Evolutionary conservation across 2,329 filamentous ascomycete genomes (phyloP), one percentile per base, ranked within the genome.

Genomic region (Fusarium globosum): DNA sequence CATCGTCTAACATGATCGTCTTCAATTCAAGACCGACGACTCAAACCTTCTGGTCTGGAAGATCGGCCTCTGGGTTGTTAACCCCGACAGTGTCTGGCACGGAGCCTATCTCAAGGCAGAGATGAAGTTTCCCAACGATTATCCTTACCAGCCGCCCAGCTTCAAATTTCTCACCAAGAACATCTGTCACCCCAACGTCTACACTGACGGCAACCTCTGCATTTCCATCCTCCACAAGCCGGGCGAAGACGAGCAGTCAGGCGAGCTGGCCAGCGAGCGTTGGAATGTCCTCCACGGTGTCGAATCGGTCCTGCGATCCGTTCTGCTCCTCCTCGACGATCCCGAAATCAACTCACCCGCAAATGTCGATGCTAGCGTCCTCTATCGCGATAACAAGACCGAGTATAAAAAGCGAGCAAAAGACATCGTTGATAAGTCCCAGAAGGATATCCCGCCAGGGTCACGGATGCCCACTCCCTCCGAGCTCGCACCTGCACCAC

Each of bases 191-290:
- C 96, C 96, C 7, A 99, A 99, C 82, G 92, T 99, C 79, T 98
- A 98, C 84, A 85, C 90, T 11, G 94, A 98, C 81, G 96, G 96
- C 77, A 92, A 92, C 75, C 89, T 98, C 49, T 98, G 96, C 86
- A 98, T 99, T 81, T 98, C 95, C 51, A 99, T 99, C 78, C 90
- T 99, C 16, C 96, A 99, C 83, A 89, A 90, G 23, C 95, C 96
- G 1, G 96, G 96, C 74, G 94, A 98, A 69, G 96, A 98, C 80
- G 90, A 93, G 76, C 96, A 95, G 87, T 97, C 95, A 1, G 96
- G 96, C 69, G 96, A 98, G 83, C 84, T 89, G 43, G 96, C 96
- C 12, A 93, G 92, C 66, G 96, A 98, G 84, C 93, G 96, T 65
- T 99, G 96, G 96, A 95, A 94, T 11, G 95, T 96, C 2, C 91